A percentile compares a stretch with the other conserved stretches of the same genome.
These are phyloP conservation scores for Talaromyces liani DNA, from an alignment of 495 filamentous ascomycete genomes.

Conservation along the genomic window DNA sequence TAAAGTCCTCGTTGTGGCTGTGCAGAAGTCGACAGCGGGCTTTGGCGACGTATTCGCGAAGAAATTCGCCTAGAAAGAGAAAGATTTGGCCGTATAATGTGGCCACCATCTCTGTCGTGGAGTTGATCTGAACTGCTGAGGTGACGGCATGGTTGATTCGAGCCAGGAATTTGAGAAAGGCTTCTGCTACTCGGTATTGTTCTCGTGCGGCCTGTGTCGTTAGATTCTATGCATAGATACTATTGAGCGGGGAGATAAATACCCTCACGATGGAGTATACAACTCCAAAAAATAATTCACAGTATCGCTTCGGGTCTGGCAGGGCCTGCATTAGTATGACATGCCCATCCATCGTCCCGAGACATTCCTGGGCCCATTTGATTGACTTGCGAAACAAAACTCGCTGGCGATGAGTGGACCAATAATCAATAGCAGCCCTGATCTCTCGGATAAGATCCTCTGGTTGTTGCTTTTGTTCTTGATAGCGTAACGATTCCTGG, in stretches of 20 bases:
- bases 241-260: not conserved
- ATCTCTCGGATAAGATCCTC: conserved; percentile 28
- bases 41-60: conserved; percentile 39
- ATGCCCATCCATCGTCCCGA: conserved; percentile 32
- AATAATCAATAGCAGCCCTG: conserved; percentile 21
- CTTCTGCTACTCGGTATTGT: conserved; percentile 38
- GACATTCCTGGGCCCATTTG: conserved; percentile 28
- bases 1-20: conserved; percentile 39
- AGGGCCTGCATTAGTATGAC: conserved; percentile 25
- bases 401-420: conserved; percentile 24
- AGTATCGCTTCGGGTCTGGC: conserved; percentile 28
- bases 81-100: conserved; percentile 38
- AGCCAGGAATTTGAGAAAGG: conserved; percentile 31
- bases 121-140: conserved; percentile 12
- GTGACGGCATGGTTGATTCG: conserved; percentile 34
- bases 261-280: conserved; percentile 42
- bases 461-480: conserved; percentile 22
- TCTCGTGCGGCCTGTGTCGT: conserved; percentile 35
- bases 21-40: conserved; percentile 35
- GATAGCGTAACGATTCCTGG: conserved; percentile 23
- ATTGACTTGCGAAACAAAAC: conserved; percentile 23
- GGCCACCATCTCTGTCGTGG: conserved; percentile 16
- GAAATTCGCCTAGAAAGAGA: conserved; percentile 39
- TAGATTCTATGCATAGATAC: not conserved
- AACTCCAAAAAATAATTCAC: conserved; percentile 37